Base-by-base conservation (phyloP, 2,329 filamentous ascomycete species). In the Incumbomyces lentus region DNA sequence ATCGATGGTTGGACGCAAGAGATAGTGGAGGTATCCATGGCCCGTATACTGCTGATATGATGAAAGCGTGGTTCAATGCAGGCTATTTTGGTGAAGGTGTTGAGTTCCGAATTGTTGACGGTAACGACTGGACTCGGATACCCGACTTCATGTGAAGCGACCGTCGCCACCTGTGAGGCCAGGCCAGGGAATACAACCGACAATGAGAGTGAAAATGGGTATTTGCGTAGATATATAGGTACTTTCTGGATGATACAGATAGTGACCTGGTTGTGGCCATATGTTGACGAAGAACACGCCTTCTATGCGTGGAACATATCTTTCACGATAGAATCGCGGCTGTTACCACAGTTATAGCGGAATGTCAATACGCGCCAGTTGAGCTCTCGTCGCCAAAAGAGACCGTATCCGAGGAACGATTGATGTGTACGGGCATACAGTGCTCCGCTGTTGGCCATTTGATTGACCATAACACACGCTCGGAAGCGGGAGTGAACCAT, bases 61-160 rank as follows among this genome's bases (percentile, higher is more conserved):
- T 98, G 92, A 78, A 81, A 58, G 84, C 86, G 2, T 98, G 92
- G 92, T 80, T 84, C 55, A 80, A 86, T 52, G 87, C 87, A 18
- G 92, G 92, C 2, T 96, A 96, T 62, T 98, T 98, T 65, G 84
- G 81, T 11, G 83, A 92, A 53, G 86, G 86, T 0, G 87, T 95
- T 18, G 90, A 89, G 61, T 89, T 90, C 58, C 75, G 80, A 53
- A 70, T 68, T 6, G 78, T 75, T 10, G 70, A 74, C 38, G 73
- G 74, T 18, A 70, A 65, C 17, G 63, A 64, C 10, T 84, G 81
- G 81, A 72, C 59, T 48, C 64, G 65, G 43, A 62, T 69, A 13
- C 70, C 67, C 33, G 62, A 61, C 42, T 82, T 81, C 64, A 64
- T 68, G 55, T 78, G 62, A 73, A 54, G 7, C 32, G 26, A n/a